phyloP scores from a whole-genome alignment of 2,329 filamentous ascomycete species.

The Aspergillus sp. region DNA sequence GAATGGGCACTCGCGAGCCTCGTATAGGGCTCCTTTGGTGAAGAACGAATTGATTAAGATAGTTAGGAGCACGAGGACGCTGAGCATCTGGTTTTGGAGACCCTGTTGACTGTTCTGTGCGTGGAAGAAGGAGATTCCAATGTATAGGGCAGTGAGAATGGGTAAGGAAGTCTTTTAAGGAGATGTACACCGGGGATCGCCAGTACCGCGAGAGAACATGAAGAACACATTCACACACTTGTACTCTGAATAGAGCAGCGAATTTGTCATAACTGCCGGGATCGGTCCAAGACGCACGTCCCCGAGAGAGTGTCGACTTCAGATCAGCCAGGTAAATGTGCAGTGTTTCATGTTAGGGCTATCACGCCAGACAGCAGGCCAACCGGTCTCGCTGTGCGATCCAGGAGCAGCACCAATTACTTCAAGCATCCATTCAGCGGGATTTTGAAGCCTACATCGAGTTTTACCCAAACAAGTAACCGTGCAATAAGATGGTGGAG shows the following conservation, averaged over 20 bases:
- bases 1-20: constrained; percentile 53
- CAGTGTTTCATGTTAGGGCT: constrained; percentile 49
- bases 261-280: constrained; percentile 64
- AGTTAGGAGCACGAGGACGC: constrained; percentile 76
- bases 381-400: constrained; percentile 55
- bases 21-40: constrained; percentile 51
- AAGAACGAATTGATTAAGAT: constrained; percentile 62
- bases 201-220: constrained; percentile 89
- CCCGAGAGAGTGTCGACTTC: constrained; percentile 34
- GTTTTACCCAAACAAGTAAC: too few species aligned
- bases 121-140: constrained; percentile 75
- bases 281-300: constrained; percentile 34
- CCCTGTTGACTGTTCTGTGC: constrained; percentile 68
- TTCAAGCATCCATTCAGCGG: constrained; percentile 66
- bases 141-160: constrained; percentile 60
- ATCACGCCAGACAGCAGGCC: constrained; percentile 55
- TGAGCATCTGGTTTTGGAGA: constrained; percentile 84
- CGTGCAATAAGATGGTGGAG: too few species aligned
- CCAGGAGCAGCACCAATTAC: constrained; percentile 55
- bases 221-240: constrained; percentile 58
- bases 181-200: constrained; percentile 83
- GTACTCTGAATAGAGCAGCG: constrained; percentile 62
- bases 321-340: constrained; percentile 49
- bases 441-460: constrained; percentile 39
- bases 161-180: constrained; percentile 71